Conservation (phyloP, 2,329 filamentous ascomycete species). For the Westerdykella aurantiaca region DNA sequence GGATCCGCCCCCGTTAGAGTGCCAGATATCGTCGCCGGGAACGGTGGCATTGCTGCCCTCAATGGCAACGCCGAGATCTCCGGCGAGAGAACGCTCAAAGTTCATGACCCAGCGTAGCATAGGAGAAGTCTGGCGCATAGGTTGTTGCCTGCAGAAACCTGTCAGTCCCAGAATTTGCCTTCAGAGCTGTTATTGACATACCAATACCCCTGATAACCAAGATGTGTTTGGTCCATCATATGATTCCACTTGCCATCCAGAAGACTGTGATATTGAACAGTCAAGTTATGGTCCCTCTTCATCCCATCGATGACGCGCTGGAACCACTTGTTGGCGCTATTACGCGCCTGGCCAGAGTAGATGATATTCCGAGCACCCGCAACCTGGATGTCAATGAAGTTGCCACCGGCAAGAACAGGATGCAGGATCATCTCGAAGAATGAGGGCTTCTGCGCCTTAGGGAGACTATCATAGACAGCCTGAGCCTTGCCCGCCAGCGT, state of each 20-base stretch:
- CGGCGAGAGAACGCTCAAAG: constrained; percentile 53
- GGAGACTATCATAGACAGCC: constrained; percentile 51
- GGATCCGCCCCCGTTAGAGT: constrained; percentile 42
- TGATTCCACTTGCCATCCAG: constrained; percentile 30
- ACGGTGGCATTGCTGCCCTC: constrained; percentile 63
- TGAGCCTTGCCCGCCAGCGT: constrained; percentile 51
- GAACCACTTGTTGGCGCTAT: constrained; percentile 35
- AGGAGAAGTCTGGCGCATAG: constrained; percentile 63
- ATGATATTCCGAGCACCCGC: constrained; percentile 34
- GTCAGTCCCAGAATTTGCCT: constrained; percentile 24
- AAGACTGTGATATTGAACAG: constrained; percentile 29
- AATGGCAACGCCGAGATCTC: constrained; percentile 58
- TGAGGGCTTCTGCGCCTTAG: constrained; percentile 47
- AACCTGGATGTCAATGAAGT: constrained; percentile 47
- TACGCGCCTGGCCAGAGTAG: constrained; percentile 34
- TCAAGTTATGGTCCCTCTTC: constrained; percentile 34
- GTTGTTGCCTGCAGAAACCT: constrained; percentile 56
- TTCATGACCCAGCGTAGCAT: constrained; percentile 56
- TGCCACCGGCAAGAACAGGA: constrained; percentile 53
- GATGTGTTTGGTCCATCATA: constrained; percentile 33
- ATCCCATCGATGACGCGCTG: constrained; percentile 34
- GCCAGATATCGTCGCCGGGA: constrained; percentile 61
- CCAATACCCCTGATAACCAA: constrained; percentile 39
- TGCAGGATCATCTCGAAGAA: constrained; percentile 61
- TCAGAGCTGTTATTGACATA: constrained; percentile 32